Evolutionary conservation across 768 basidiomycete species (phyloP), one percentile per base, ranked within the genome.

Genomic region (Collybia nuda): DNA sequence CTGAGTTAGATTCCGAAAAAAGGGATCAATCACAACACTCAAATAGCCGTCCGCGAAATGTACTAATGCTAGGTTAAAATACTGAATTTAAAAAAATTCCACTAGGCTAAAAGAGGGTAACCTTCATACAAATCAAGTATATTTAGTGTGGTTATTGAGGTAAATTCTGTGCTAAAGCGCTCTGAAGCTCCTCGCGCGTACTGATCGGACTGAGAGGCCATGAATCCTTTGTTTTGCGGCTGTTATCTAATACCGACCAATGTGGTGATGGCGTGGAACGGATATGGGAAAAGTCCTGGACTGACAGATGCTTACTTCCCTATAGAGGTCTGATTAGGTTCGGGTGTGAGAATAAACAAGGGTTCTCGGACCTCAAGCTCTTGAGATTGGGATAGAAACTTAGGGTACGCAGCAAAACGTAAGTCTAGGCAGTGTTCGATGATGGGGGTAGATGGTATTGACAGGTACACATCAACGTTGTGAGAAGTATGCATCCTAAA

Each of bases 261-360:
- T 94, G 82, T 8, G 93, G 90, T 3, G 93, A 94, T 0, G 82
- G 83, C 1, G 86, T 83, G 4, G 78, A 61, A 26, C 84, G 74
- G 52, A 93, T 88, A 65, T 93, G 91, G 17, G 90, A 89, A 62
- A 95, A 95, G 56, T 95, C 93, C 60, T 88, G 88, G 15, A 92
- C 81, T 2, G 73, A 53, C n/a, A 77, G 59, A 48, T 76, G 67
- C 18, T 75, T 72, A 53, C 63, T 71, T 32, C 63, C 39, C 70
- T 74, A 40, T 41, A 18, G 9, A 29, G 17, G 18, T 36, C 47
- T 29, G 19, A 29, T 24, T 35, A 14, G 39, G 21, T 23, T 36
- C 22, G 35, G 43, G 29, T 38, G 26, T 9, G 43, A 35, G n/a
- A 22, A 35, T n/a, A 7, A 19, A 17, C 19, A 38, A 24, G 50